Evolutionary conservation across 805 yeast species (phyloP), one percentile per base, ranked within the genome.

Genomic region (Starmerella bacillaris): DNA sequence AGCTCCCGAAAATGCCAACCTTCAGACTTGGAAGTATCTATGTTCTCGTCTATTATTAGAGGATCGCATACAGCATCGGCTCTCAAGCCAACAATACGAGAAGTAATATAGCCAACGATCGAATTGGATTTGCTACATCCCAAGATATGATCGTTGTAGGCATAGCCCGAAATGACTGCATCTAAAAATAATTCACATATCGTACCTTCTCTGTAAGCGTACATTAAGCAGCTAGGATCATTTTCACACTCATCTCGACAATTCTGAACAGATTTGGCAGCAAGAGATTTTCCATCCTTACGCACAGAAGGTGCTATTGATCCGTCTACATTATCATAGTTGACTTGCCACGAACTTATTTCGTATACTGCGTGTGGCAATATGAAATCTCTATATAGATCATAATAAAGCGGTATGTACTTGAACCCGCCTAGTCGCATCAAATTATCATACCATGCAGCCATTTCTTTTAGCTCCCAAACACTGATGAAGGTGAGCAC

Each of bases 401-500:
- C 55, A 15, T 36, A 36, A 30, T 53, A 45, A 9, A 26, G 18
- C 5, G 42, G 31, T 19, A 50, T 3, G 11, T 48, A 15, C 38
- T 42, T n/a, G 26, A 31, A 22, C 33, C 41, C 21, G 18, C 38
- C 8, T 27, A 34, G 32, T 36, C 42, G 34, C 28, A 38, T 39
- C 22, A 18, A 8, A 19, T 17, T 29, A 17, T 18, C 19, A 22
- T 42, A 43, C 44, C 39, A 40, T 34, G 52, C 60, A 32, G 48
- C 56, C 47, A 36, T 53, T 38, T 6, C 40, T 19, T 51, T 52
- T 14, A 53, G 31, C 18, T 56, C 57, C 24, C 45, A 47, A 6
- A 51, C 43, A 8, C 35, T 27, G 8, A 51, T 32, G 32, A 55
- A 57, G 35, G 57, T 61, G 42, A 56, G 53, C 1, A 55, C 40